These are phyloP conservation scores for Coemansia sp. DNA, from an alignment of 192 early-diverging fungal genomes.

Conservation along the genomic window DNA sequence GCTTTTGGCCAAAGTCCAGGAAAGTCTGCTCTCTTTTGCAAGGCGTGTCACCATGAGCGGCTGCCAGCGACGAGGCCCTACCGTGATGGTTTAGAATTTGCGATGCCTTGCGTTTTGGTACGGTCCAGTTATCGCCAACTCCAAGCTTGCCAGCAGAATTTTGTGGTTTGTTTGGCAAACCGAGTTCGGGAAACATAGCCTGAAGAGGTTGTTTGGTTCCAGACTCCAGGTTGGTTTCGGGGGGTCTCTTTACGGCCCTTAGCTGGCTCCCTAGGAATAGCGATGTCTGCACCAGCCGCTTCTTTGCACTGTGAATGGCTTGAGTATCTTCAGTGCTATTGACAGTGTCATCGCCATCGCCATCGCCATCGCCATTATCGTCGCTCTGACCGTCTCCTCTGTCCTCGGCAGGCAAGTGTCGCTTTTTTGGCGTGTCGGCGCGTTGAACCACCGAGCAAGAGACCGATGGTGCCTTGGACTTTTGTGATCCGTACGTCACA, in stretches of 20 bases:
- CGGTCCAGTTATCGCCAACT: background rate
- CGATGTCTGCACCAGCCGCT: slow-evolving; percentile 28
- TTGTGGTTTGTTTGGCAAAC: background rate
- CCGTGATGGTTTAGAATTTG: background rate
- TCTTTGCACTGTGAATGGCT: slow-evolving; percentile 12
- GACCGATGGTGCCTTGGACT: background rate
- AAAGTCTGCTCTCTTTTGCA: slow-evolving; percentile 46
- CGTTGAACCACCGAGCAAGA: background rate
- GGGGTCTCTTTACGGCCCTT: background rate
- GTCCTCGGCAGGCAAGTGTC: background rate
- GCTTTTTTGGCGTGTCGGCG: background rate
- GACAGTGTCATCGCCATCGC: background rate
- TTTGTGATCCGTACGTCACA: slow-evolving; percentile 19
- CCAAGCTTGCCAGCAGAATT: background rate
- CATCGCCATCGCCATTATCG: background rate
- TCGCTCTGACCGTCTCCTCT: too few species aligned
- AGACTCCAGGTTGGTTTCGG: background rate
- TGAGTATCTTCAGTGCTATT: slow-evolving; percentile 1
- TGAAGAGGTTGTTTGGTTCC: background rate
- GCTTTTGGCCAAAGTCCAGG: slow-evolving; percentile 53
- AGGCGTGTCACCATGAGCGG: background rate
- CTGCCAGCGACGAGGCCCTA: background rate
- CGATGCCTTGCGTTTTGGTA: background rate
- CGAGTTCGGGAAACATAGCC: background rate
- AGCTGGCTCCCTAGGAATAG: slow-evolving; percentile 12